These are phyloP conservation scores for Claviceps paspali DNA, from an alignment of 2,329 filamentous ascomycete species.

Conservation along the genomic window DNA sequence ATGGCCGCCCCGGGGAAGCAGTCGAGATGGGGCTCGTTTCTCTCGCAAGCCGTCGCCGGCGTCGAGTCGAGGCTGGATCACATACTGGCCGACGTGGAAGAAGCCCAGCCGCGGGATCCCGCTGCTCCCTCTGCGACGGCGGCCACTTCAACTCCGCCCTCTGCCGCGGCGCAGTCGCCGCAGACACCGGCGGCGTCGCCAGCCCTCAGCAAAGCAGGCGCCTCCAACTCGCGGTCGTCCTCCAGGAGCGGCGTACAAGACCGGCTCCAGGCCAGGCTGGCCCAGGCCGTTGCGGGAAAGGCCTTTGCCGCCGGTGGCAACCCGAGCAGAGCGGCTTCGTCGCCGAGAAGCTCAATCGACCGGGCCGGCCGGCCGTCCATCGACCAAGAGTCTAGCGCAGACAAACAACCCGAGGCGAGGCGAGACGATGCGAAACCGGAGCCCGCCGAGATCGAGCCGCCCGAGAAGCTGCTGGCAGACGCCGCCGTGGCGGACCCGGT, in stretches of 20 bases:
- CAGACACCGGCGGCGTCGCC: conserved; percentile 13
- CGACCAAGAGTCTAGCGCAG: conserved; percentile 13
- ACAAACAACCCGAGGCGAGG: conserved; percentile 8
- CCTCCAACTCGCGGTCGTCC: conserved; percentile 44
- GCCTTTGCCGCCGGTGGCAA: conserved; percentile 18
- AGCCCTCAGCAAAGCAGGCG: conserved; percentile 12
- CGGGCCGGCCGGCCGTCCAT: conserved; percentile 13
- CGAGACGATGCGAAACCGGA: neutral
- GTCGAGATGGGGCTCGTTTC: conserved; percentile 59
- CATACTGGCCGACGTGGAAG: conserved; percentile 70
- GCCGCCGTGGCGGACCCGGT: neutral
- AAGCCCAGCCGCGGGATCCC: conserved; percentile 15
- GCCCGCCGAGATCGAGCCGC: neutral
- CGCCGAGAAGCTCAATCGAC: conserved; percentile 24
- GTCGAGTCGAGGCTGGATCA: conserved; percentile 87
- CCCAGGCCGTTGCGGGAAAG: conserved; percentile 70
- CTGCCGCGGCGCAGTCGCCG: neutral
- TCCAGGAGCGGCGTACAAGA: conserved; percentile 54
- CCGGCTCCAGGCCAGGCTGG: conserved; percentile 75
- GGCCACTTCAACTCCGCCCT: neutral
- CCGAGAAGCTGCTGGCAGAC: neutral
- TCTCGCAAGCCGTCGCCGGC: conserved; percentile 82
- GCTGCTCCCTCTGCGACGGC: neutral
- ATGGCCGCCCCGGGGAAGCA: conserved; percentile 35
- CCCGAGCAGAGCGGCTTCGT: conserved; percentile 28